These are phyloP conservation scores for Solanum pinnatisectum DNA, from an alignment of 257 asterid species.

Conservation along the genomic window DNA sequence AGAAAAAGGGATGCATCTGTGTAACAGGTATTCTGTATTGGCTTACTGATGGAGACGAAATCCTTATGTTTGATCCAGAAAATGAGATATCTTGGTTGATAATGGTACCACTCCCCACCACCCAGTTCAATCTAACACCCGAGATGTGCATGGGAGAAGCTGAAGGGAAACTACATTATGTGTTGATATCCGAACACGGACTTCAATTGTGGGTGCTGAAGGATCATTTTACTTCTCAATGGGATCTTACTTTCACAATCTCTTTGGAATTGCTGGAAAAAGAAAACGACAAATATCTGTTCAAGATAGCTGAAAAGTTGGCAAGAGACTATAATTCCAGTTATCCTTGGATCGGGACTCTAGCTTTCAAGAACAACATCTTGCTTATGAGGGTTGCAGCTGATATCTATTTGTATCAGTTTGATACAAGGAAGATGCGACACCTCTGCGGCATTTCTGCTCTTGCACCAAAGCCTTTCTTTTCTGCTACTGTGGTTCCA, in stretches of 20 bases:
- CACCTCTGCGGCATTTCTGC: conserved; percentile 22
- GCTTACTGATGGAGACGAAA: conserved; percentile 42
- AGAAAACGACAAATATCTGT: conserved; percentile 13
- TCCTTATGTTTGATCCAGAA: conserved; percentile 53
- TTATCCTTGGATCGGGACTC: conserved; percentile 30
- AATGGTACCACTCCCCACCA: conserved; percentile 30
- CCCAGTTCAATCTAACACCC: conserved; percentile 13
- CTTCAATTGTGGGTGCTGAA: conserved; percentile 50
- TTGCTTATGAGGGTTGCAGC: conserved; percentile 33
- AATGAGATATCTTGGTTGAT: conserved; percentile 40
- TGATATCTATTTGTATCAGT: conserved; percentile 18
- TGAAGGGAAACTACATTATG: conserved; percentile 26
- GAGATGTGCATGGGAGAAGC: conserved; percentile 66
- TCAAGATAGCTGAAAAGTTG: conserved; percentile 20
- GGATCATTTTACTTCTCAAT: conserved; percentile 27
- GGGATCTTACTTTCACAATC: conserved; percentile 24
- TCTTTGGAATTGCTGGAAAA: conserved; percentile 31
- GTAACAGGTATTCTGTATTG: conserved; percentile 41
- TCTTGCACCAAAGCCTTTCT: conserved; percentile 33
- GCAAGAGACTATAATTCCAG: not conserved
- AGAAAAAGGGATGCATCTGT: conserved; percentile 30
- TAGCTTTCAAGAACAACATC: conserved; percentile 41
- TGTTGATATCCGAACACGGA: conserved; percentile 35
- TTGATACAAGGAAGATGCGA: conserved; percentile 35
- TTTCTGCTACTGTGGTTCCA: conserved; percentile 44